phyloP scores from a whole-genome alignment of 2,329 filamentous ascomycete species.

The Scorias spongiosa region DNA sequence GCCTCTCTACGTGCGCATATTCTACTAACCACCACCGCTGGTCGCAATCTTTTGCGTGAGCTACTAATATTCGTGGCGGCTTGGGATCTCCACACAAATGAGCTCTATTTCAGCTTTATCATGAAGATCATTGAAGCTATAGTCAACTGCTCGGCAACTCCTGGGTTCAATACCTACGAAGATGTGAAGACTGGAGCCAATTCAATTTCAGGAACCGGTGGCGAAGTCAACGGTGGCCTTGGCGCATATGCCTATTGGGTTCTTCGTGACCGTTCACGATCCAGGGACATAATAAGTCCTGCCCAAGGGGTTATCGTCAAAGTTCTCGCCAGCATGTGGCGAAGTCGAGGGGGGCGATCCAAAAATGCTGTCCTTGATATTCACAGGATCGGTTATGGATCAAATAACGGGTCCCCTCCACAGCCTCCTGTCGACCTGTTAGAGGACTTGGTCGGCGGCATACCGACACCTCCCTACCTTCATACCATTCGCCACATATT shows the following conservation, averaged over 20 bases:
- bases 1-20: conserved; percentile 84
- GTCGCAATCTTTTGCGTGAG: conserved; percentile 75
- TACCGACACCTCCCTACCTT: conserved; percentile 38
- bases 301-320: conserved; percentile 88
- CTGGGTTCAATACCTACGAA: neutral
- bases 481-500: conserved; percentile 77
- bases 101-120: conserved; percentile 92
- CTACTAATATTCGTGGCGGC: conserved; percentile 92
- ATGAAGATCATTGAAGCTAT: conserved; percentile 91
- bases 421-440: neutral
- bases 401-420: conserved; percentile 1
- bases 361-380: conserved; percentile 8
- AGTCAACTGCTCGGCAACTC: neutral
- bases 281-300: conserved; percentile 90
- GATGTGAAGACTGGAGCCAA: neutral
- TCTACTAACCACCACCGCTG: conserved; percentile 76
- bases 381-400: neutral
- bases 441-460: conserved; percentile 4
- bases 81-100: conserved; percentile 87
- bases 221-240: conserved; percentile 59
- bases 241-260: conserved; percentile 88
- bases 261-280: conserved; percentile 52
- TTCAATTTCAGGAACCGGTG: neutral
- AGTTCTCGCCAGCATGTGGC: conserved; percentile 78
- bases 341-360: conserved; percentile 36